Percentiles rank a stretch among this genome's conserved stretches.
Conservation (phyloP, 2,329 filamentous ascomycete species). For the Tolypocladium endophyticum region DNA sequence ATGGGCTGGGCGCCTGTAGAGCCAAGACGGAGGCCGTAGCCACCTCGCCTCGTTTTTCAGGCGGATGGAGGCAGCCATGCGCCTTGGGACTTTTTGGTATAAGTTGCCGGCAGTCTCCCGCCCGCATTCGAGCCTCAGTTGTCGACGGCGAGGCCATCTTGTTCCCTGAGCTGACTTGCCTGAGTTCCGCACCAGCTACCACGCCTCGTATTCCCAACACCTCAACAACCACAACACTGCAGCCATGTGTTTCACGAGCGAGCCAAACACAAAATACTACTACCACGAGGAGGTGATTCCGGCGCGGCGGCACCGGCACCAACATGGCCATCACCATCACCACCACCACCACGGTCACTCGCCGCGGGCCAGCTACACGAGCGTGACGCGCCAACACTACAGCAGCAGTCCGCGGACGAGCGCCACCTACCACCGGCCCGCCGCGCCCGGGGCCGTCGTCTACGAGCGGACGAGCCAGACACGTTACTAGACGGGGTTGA, state of each 20-base stretch:
- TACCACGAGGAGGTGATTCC: slow-evolving; percentile 44
- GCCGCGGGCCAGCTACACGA: slow-evolving; percentile 32
- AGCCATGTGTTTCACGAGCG: slow-evolving; percentile 38
- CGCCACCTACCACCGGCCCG: slow-evolving; percentile 11
- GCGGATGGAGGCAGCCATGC: not conserved
- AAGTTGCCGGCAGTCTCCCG: not conserved
- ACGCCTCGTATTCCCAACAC: not conserved
- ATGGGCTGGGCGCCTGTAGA: not conserved
- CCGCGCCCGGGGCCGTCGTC: slow-evolving; percentile 20
- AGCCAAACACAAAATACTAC: slow-evolving; percentile 39
- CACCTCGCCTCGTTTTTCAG: not conserved
- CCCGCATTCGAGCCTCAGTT: not conserved
- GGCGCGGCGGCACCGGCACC: slow-evolving; percentile 25
- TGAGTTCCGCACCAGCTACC: not conserved
- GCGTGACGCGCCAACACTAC: slow-evolving; percentile 25
- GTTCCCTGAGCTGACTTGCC: not conserved
- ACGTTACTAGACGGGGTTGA: slow-evolving; percentile 12
- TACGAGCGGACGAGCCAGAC: slow-evolving; percentile 28
- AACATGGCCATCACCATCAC: slow-evolving; percentile 22
- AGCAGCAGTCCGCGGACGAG: slow-evolving; percentile 31
- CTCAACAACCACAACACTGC: not conserved
- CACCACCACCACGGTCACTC: slow-evolving; percentile 23
- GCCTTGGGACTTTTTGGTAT: not conserved
- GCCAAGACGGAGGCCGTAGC: not conserved
- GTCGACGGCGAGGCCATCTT: not conserved